Evolutionary conservation across 192 early-diverging fungal species (phyloP).

Genomic region (Backusella luteola): DNA sequence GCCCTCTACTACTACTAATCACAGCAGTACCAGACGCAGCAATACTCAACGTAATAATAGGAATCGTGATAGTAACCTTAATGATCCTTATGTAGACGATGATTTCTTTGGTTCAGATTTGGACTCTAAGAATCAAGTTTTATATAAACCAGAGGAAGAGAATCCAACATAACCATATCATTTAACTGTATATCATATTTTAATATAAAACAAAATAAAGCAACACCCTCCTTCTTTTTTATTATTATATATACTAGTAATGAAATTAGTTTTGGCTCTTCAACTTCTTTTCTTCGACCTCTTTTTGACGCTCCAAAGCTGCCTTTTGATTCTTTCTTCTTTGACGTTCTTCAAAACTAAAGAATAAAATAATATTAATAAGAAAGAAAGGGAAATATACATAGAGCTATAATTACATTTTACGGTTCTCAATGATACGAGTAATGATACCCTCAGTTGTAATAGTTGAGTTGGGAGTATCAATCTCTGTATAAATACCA

Average conservation of each 20-base stretch:
- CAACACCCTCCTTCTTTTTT: neutral
- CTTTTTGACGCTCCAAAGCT: constrained; percentile 59
- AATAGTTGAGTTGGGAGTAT: constrained; percentile 71
- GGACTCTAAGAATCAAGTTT: neutral
- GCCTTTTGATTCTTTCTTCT: constrained; percentile 74
- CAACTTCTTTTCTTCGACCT: constrained; percentile 49
- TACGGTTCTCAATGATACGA: constrained; percentile 85
- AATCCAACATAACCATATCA: neutral
- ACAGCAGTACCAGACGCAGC: neutral
- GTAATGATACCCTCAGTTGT: constrained; percentile 87
- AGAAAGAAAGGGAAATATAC: neutral
- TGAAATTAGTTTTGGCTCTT: neutral
- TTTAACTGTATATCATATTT: neutral
- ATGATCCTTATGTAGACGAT: neutral
- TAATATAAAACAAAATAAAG: neutral
- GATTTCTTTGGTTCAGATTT: neutral
- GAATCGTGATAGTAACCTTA: neutral
- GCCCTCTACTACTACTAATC: neutral
- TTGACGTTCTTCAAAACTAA: constrained; percentile 72
- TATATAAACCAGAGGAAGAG: neutral
- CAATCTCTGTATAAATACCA: constrained; percentile 79
- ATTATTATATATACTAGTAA: neutral
- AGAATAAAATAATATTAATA: neutral
- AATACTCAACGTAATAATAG: too few relatives aligned
- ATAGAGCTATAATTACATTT: constrained; percentile 53